Evolutionary conservation across 495 filamentous ascomycete species (phyloP).

Genomic region (Aspergillus saccharolyticus): DNA sequence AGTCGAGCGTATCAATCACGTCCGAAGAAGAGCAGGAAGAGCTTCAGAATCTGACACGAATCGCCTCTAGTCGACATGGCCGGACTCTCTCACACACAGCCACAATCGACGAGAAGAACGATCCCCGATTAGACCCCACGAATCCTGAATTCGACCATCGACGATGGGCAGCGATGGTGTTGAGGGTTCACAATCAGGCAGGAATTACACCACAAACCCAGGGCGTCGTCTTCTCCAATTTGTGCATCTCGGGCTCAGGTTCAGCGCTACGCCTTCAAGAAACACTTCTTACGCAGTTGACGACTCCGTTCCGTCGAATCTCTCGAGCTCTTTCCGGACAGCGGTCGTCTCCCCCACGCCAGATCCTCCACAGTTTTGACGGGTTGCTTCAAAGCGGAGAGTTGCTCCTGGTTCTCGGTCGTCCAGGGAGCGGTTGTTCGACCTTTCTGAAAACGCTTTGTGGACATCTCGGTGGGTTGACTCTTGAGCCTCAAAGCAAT

Average conservation of each 20-base stretch:
- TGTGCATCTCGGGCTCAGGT: conserved; percentile 48
- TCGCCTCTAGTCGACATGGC: conserved; percentile 27
- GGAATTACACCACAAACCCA: conserved; percentile 27
- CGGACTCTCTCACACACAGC: conserved; percentile 18
- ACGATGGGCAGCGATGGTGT: conserved; percentile 44
- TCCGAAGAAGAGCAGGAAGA: conserved; percentile 6
- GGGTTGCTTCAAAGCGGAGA: conserved; percentile 33
- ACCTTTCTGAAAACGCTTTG: conserved; percentile 36
- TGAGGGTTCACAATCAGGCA: conserved; percentile 29
- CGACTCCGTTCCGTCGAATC: conserved; percentile 34
- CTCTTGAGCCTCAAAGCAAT: conserved; percentile 29
- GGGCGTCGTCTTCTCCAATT: conserved; percentile 42
- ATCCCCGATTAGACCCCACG: conserved; percentile 47
- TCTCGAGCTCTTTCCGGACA: conserved; percentile 26
- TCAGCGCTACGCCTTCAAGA: conserved; percentile 46
- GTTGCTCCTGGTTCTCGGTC: conserved; percentile 38
- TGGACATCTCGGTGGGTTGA: conserved; percentile 32
- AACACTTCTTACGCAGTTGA: conserved; percentile 39
- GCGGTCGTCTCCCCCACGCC: conserved; percentile 13
- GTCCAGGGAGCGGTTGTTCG: conserved; percentile 36
- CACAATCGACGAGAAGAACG: conserved; percentile 19
- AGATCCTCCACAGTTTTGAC: conserved; percentile 32
- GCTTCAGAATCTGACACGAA: conserved; percentile 18
- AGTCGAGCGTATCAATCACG: neutral
- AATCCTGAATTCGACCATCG: conserved; percentile 48